phyloP scores from a whole-genome alignment of 768 basidiomycete genomes.

The Boletellus sp. region DNA sequence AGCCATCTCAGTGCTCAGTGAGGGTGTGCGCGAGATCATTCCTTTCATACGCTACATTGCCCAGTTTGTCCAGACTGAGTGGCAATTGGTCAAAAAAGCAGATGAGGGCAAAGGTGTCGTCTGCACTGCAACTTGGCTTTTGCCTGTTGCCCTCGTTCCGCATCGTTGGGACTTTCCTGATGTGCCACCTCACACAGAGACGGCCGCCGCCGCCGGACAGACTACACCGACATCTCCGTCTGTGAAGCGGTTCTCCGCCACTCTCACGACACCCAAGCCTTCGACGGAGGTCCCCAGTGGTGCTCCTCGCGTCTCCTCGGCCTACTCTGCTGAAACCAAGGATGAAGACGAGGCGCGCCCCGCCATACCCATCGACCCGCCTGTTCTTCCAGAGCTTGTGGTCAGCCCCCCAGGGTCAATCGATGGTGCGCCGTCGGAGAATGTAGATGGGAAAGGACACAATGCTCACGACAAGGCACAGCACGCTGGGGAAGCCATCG shows the following conservation, averaged over 20 bases:
- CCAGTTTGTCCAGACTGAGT: conserved; percentile 77
- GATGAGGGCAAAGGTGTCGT: conserved; percentile 76
- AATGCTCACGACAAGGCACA: conserved; percentile 18
- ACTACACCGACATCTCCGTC: conserved; percentile 22
- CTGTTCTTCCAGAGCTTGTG: conserved; percentile 33
- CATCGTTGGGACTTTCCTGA: conserved; percentile 77
- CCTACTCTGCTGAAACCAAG: conserved; percentile 29
- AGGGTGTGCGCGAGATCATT: conserved; percentile 77
- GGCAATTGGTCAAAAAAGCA: conserved; percentile 55
- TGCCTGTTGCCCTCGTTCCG: conserved; percentile 76
- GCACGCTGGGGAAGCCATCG: conserved; percentile 19
- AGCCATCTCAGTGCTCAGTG: conserved; percentile 62
- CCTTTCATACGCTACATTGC: conserved; percentile 83
- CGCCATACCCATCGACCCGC: conserved; percentile 27
- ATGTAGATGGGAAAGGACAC: conserved; percentile 12
- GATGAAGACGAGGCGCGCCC: conserved; percentile 25
- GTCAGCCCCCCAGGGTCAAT: conserved; percentile 33
- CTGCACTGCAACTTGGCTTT: conserved; percentile 87
- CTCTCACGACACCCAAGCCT: conserved; percentile 27
- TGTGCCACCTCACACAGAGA: conserved; percentile 28
- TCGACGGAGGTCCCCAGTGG: conserved; percentile 22
- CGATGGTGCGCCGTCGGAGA: conserved; percentile 24
- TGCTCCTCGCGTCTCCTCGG: conserved; percentile 25
- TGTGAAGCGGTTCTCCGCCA: conserved; percentile 20
- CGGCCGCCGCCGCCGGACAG: conserved; percentile 4